These are phyloP conservation scores for Diaporthe citri DNA, from an alignment of 2,329 filamentous ascomycete species.

Conservation along the genomic window DNA sequence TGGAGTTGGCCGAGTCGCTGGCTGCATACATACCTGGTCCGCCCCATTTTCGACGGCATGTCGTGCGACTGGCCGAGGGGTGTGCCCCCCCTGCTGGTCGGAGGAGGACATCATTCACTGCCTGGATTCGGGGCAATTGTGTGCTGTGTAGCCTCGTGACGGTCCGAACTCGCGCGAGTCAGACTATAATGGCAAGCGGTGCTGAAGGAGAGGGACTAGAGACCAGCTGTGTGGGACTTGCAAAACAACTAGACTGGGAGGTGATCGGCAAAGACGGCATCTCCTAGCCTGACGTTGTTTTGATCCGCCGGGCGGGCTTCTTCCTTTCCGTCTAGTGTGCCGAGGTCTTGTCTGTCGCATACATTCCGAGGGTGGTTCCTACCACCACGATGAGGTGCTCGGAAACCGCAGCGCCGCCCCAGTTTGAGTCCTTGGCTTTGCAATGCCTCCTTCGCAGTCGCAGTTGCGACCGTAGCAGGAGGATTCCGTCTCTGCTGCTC, in stretches of 20 bases:
- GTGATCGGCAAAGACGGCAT: conserved; percentile 26
- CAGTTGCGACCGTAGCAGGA: not conserved
- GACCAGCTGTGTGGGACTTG: not conserved
- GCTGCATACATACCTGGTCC: conserved; percentile 4
- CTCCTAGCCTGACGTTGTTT: not conserved
- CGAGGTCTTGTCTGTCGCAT: conserved; percentile 4
- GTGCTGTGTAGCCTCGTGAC: not conserved
- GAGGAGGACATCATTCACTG: not conserved
- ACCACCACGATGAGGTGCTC: not conserved
- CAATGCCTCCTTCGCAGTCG: not conserved
- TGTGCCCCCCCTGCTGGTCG: not conserved
- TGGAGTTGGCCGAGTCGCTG: not conserved
- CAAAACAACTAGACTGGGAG: not conserved
- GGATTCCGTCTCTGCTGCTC: not conserved
- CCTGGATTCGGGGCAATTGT: not conserved
- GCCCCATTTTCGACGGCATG: not conserved
- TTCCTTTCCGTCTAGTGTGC: conserved; percentile 4
- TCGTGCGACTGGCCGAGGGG: not conserved
- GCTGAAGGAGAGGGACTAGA: not conserved
- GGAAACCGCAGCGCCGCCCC: not conserved
- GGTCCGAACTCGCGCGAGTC: not conserved
- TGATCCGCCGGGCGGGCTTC: not conserved
- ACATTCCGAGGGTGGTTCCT: not conserved
- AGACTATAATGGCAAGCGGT: not conserved
- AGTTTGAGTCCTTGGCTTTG: not conserved